A percentile compares a stretch with the other conserved stretches of the same genome.
Conservation (phyloP, 306 rosid genomes). For the Oemleria cerasiformis region DNA sequence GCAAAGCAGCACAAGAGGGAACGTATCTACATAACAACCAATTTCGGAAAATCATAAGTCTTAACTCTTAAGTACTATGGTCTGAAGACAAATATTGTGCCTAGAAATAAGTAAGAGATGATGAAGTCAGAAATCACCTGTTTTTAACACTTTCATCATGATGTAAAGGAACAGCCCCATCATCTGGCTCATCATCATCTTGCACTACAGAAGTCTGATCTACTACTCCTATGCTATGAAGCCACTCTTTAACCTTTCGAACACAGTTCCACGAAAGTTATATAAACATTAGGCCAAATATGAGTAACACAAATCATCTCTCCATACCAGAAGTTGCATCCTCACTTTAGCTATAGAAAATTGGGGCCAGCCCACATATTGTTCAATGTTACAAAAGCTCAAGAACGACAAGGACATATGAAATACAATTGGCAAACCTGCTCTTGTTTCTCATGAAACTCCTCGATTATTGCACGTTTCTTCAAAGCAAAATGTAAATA, state of each 20-base stretch:
- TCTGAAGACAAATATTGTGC: constrained; percentile 7
- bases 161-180: constrained; percentile 64
- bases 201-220: constrained; percentile 72
- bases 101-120: not conserved
- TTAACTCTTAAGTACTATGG: not conserved
- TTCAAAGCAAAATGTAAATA: constrained; percentile 80
- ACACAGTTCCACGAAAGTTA: constrained; percentile 11
- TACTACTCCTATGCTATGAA: constrained; percentile 73
- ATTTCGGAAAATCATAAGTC: constrained; percentile 10
- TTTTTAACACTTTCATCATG: constrained; percentile 56
- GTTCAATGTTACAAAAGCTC: not conserved
- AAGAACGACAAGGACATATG: no score
- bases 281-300: not conserved
- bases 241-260: constrained; percentile 87
- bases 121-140: constrained; percentile 40
- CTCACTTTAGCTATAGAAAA: constrained; percentile 3
- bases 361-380: not conserved
- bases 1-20: constrained; percentile 78
- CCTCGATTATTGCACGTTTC: constrained; percentile 81
- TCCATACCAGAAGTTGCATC: not conserved
- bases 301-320: not conserved
- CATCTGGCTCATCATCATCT: constrained; percentile 86
- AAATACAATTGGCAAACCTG: constrained; percentile 55
- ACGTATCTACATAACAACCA: constrained; percentile 53
- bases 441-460: constrained; percentile 75